phyloP scores from a whole-genome alignment of 2,329 filamentous ascomycete genomes.

The Aspergillus ochraceoroseus region DNA sequence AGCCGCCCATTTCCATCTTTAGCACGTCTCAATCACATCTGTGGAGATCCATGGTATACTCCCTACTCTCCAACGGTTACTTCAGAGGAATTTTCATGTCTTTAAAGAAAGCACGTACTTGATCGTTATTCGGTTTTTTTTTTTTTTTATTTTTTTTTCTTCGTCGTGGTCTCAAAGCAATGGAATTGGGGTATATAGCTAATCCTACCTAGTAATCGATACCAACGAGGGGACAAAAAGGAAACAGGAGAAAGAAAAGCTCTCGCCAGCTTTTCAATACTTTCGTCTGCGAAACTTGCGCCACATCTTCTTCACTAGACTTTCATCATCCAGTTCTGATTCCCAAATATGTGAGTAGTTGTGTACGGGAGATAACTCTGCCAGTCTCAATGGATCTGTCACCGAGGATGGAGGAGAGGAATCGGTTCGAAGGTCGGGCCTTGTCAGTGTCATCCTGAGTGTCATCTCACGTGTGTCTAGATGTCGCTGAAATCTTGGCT shows the following conservation, averaged over 20 bases:
- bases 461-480: constrained; percentile 81
- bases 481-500: constrained; percentile 49
- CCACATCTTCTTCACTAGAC: constrained; percentile 44
- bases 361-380: constrained; percentile 47
- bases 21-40: too few species aligned
- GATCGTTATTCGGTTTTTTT: too few species aligned
- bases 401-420: constrained; percentile 55
- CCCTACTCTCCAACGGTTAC: too few species aligned
- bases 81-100: too few species aligned
- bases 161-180: too few species aligned
- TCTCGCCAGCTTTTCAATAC: constrained; percentile 5
- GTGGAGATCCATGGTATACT: too few species aligned
- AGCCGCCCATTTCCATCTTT: too few species aligned
- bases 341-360: constrained; percentile 43
- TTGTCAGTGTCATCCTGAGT: constrained; percentile 87
- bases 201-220: too few species aligned
- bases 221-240: too few species aligned
- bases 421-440: constrained; percentile 67
- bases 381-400: constrained; percentile 53
- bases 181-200: too few species aligned
- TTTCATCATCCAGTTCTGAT: constrained; percentile 38
- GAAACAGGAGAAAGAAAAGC: not conserved
- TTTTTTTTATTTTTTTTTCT: too few species aligned
- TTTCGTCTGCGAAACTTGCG: constrained; percentile 37
- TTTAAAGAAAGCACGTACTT: too few species aligned